Base-by-base conservation (phyloP, 352 stramenopile genomes). In the Aphanomyces invadans region DNA sequence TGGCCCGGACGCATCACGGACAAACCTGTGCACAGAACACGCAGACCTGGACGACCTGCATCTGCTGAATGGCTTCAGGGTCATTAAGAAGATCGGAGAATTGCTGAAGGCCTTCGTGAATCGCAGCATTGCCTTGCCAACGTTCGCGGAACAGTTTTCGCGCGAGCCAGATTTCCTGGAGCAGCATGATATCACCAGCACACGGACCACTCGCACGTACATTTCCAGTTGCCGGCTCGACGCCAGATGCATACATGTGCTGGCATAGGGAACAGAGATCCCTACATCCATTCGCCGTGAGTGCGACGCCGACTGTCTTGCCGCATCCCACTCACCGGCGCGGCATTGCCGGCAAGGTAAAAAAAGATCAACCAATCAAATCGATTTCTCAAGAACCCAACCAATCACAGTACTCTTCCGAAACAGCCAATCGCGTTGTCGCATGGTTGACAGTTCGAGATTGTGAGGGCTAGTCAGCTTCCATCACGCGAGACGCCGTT, bases 101-200 rank as follows among this genome's bases (percentile, higher is more conserved):
- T 31, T 23, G n/a, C 26, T 54, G n/a, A 10, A 54, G n/a, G 46
- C 46, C 46, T 25, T 29, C 10, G 46, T 54, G 26, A 25, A 54
- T 54, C n/a, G 36, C 36, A 42, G 36, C 36, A 42, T 42, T 42
- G 7, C 36, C 36, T 15, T 29, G 46, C 11, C 26, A 39, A 12
- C 53, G 53, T n/a, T 21, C 21, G 12, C 53, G 53, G n/a, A 62
- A 33, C 53, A 62, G 42, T 0, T 45, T 42, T 1, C 53, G 53
- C 4, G 53, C 53, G 21, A 29, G 53, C 53, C 53, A 62, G 19
- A 62, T 62, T 21, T 62, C 53, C 53, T 62, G 45, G 7, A 54
- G 28, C 10, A 44, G 9, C 15, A 10, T n/a, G 29, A 19, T 15
- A 19, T 28, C 33, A 2, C 23, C 9, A 15, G 53, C 29, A 46